Base-by-base conservation (phyloP, 495 filamentous ascomycete genomes). In the Aspergillus cavernicola region DNA sequence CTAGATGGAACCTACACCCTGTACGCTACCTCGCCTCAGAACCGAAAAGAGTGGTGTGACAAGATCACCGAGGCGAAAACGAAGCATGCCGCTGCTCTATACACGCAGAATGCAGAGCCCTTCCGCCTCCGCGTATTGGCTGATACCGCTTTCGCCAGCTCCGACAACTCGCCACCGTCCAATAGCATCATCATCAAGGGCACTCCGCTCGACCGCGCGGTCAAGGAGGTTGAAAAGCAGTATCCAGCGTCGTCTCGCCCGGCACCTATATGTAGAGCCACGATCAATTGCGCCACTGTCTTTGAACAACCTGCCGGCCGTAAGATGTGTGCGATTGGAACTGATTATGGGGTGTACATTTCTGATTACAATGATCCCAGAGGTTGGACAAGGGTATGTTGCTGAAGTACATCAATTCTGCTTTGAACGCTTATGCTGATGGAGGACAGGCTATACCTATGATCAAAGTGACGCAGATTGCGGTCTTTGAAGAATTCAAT, bases 51-150 rank as follows among this genome's bases (percentile, higher is more conserved):
- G 18, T 99, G 93, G 93, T 95, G 90, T 59, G 81, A 86, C 29
- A 95, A 90, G 70, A 96, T 99, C 60, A 84, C 91, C 23, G 86
- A 93, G 60, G 93, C 93, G 8, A 97, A 99, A 72, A 95, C 90
- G 4, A 83, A 85, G 48, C 92, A 97, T 69, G 93, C 95, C 6
- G 83, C 87, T 3, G 86, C 90, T 13, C 74, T 97, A 8, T 88
- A 89, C 66, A 83, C 88, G 0, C 95, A 97, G 66, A 95, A 97
- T 66, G 92, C 93, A 0, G 93, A 99, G 69, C 93, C 93, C 1
- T 99, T 99, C 80, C 80, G 90, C 51, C 74, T 97, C 4, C 84
- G 88, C 29, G 90, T 97, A 13, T 85, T 99, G 66, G 91, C 93
- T 0, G 93, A 99, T 61, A 83, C 85, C 32, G 89, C 95, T 0